Evolutionary conservation across 2,329 filamentous ascomycete species (phyloP).

Genomic region (Fusarium sp.): DNA sequence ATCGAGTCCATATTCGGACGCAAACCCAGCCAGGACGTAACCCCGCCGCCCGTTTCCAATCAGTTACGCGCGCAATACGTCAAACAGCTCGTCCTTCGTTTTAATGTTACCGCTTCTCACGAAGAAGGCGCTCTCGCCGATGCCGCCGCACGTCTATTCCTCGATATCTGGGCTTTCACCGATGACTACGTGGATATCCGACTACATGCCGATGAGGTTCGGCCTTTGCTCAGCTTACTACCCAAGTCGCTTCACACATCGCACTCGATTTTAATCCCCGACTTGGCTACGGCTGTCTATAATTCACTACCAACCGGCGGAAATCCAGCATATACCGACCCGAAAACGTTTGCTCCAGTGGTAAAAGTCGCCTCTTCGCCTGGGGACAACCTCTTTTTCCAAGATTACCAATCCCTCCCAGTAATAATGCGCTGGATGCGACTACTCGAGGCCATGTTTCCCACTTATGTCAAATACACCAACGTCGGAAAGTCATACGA

Average conservation of each 20-base stretch:
- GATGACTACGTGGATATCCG: slow-evolving; percentile 87
- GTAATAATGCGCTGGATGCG: slow-evolving; percentile 92
- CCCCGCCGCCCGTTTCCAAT: slow-evolving; percentile 44
- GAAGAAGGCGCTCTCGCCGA: slow-evolving; percentile 79
- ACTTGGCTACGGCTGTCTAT: slow-evolving; percentile 81
- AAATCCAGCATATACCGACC: slow-evolving; percentile 28
- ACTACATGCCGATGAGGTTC: slow-evolving; percentile 79
- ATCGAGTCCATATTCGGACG: slow-evolving; percentile 65
- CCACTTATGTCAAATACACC: slow-evolving; percentile 78
- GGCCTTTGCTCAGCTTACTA: slow-evolving; percentile 82
- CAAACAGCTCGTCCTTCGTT: slow-evolving; percentile 88
- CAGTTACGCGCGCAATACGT: slow-evolving; percentile 69
- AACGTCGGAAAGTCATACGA: slow-evolving; percentile 88
- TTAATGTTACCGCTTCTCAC: slow-evolving; percentile 77
- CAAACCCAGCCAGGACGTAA: slow-evolving; percentile 52
- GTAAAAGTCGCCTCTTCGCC: slow-evolving; percentile 52
- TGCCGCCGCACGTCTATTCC: slow-evolving; percentile 78
- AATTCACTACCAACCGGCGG: slow-evolving; percentile 56
- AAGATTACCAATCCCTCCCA: slow-evolving; percentile 88
- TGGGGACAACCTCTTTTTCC: slow-evolving; percentile 86
- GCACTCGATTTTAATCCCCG: slow-evolving; percentile 81
- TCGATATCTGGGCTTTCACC: slow-evolving; percentile 92
- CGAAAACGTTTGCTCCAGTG: slow-evolving; percentile 48
- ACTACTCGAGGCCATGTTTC: slow-evolving; percentile 89
- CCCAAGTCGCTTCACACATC: slow-evolving; percentile 78